Evolutionary conservation across 2,329 filamentous ascomycete species (phyloP).

Genomic region (Polytolypa hystricis): DNA sequence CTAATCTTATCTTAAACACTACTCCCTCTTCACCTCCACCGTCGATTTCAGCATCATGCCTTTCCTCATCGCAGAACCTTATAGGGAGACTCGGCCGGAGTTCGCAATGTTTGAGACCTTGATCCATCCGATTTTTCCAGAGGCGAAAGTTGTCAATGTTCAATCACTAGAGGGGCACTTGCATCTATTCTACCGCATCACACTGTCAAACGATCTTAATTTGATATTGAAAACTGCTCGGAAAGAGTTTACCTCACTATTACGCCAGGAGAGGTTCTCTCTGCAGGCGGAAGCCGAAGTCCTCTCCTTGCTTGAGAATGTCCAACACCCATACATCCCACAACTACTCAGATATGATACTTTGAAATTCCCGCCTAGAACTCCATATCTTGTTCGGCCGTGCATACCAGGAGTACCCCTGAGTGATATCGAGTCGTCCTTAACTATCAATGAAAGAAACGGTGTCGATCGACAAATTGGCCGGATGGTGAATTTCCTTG

Average conservation of each 20-base stretch:
- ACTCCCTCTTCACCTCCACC: no score
- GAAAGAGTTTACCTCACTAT: slow-evolving; percentile 23
- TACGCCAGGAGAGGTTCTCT: slow-evolving; percentile 28
- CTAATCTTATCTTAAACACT: no score
- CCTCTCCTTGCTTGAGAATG: slow-evolving; percentile 26
- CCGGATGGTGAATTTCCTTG: slow-evolving; percentile 30
- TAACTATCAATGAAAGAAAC: slow-evolving; percentile 21
- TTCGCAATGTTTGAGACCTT: slow-evolving; percentile 4
- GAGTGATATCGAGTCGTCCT: slow-evolving; percentile 19
- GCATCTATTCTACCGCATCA: slow-evolving; percentile 26
- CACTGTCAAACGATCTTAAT: slow-evolving; percentile 27
- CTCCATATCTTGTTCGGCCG: slow-evolving; percentile 28
- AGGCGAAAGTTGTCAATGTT: slow-evolving; percentile 19
- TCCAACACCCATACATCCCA: slow-evolving; percentile 25
- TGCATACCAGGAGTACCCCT: slow-evolving; percentile 25
- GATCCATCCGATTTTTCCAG: slow-evolving; percentile 20
- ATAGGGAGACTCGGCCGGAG: not conserved
- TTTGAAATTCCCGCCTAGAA: slow-evolving; percentile 16
- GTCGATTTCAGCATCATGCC: no score
- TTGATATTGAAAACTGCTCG: slow-evolving; percentile 30
- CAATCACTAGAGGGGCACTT: slow-evolving; percentile 21
- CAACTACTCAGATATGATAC: slow-evolving; percentile 28
- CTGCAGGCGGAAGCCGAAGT: slow-evolving; percentile 32
- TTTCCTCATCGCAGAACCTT: slow-evolving; percentile 1
- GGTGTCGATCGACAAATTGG: slow-evolving; percentile 27